Base-by-base conservation (phyloP, 306 rosid genomes). In the Vigna angularis region DNA sequence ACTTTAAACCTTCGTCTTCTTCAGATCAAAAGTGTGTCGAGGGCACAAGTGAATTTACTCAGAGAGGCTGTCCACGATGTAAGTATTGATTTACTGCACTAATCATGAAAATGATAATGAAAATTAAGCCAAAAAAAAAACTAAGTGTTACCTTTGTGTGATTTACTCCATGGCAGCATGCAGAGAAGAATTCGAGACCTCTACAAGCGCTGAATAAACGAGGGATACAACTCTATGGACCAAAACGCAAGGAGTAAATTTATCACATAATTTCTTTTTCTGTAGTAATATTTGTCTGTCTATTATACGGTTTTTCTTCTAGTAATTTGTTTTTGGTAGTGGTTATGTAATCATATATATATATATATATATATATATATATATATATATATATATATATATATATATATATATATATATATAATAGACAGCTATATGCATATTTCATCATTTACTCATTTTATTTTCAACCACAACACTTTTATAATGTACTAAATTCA, bases 51-150 rank as follows among this genome's bases (percentile, higher is more conserved):
- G 82, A 51, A 40, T 13, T 61, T 88, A 48, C 82, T 93, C 1
- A 82, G 84, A 59, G 79, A 67, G 50, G 93, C 93, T 1, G 93
- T 88, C 55, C 90, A 86, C 51, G 88, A 87, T 66, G 96, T 89
- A 84, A 86, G 93, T 83, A 20, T 57, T 59, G 1, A 15, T 81
- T 59, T 57, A 3, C 9, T 49, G 3, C 48, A 49, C 56, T 13
- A 64, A 28, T 55, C 15, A 24, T 50, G 3, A 78, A 26, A 44
- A n/a, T n/a, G 0, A 7, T 16, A 53, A 66, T 14, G 11, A 2
- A 11, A 56, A 52, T 69, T 18, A 9, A 44, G 13, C 48, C 49
- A 7, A 38, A 12, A 51, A 38, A 38, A 38, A 7, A 38, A 38
- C 51, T 50, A 78, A 49, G 48, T 20, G 15, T 66, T 57, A 16